phyloP scores from a whole-genome alignment of 2,329 filamentous ascomycete species.

The Colletotrichum sp. region DNA sequence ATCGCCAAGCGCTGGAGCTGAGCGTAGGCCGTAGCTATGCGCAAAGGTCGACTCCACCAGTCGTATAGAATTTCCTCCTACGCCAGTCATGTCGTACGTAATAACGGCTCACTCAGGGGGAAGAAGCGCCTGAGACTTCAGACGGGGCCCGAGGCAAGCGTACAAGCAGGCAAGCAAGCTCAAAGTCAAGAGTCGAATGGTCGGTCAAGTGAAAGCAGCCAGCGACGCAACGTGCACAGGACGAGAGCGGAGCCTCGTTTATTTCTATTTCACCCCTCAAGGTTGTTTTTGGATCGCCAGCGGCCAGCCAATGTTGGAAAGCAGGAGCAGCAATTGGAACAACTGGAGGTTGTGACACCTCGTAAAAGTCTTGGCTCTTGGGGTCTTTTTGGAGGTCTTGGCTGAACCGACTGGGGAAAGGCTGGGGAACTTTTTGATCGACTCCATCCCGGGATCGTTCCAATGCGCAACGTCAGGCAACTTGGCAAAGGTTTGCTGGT shows the following conservation, averaged over 20 bases:
- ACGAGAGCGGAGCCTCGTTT: conserved; percentile 2
- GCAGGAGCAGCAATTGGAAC: neutral
- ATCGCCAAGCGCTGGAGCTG: neutral
- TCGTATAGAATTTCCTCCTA: neutral
- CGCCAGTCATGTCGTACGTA: neutral
- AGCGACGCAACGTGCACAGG: neutral
- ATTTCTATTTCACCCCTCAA: conserved; percentile 6
- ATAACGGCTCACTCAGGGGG: neutral
- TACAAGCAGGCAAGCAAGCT: neutral
- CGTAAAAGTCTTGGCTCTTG: neutral
- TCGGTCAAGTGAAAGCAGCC: neutral
- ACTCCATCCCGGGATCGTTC: neutral
- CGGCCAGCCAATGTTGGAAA: neutral
- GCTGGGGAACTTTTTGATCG: conserved; percentile 4
- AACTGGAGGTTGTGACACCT: neutral
- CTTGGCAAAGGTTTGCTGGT: neutral
- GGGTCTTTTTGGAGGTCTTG: neutral
- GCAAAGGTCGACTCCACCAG: conserved; percentile 1
- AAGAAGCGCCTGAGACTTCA: neutral
- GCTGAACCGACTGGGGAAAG: conserved; percentile 6
- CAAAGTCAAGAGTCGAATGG: neutral
- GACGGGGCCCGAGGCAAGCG: neutral
- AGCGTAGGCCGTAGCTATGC: conserved; percentile 8
- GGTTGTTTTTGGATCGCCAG: neutral
- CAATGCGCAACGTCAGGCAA: neutral